Percentiles rank a stretch among this genome's conserved stretches.
Conservation (phyloP, 2,329 filamentous ascomycete genomes). For the Curvularia spicifera region DNA sequence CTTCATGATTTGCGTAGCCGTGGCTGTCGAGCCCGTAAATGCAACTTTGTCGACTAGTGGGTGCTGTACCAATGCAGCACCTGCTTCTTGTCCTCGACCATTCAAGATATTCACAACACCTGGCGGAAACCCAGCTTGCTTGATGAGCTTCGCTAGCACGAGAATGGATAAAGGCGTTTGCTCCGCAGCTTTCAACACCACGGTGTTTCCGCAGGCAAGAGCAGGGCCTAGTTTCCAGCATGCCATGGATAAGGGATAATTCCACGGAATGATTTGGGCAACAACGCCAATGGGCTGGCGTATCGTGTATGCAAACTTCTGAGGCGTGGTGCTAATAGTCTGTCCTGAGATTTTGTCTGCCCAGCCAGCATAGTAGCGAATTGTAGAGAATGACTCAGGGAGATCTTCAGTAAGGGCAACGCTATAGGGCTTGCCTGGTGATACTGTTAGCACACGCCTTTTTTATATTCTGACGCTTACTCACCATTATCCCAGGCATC, state of each 20-base stretch:
- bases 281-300: slow-evolving; percentile 13
- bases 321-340: slow-evolving; percentile 67
- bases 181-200: slow-evolving; percentile 62
- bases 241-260: slow-evolving; percentile 52
- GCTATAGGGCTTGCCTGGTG: slow-evolving; percentile 64
- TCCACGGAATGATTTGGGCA: slow-evolving; percentile 50
- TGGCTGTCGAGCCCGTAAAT: slow-evolving; percentile 75
- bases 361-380: slow-evolving; percentile 77
- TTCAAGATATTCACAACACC: slow-evolving; percentile 53
- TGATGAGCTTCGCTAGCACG: slow-evolving; percentile 58
- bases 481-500: slow-evolving; percentile 73
- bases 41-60: slow-evolving; percentile 74
- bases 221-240: slow-evolving; percentile 63
- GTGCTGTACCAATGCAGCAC: slow-evolving; percentile 68
- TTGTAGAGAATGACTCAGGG: slow-evolving; percentile 56
- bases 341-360: slow-evolving; percentile 78
- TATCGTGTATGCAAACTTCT: slow-evolving; percentile 74
- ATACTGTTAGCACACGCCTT: not conserved
- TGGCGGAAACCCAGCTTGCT: slow-evolving; percentile 64
- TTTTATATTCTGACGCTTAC: not conserved
- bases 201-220: slow-evolving; percentile 60
- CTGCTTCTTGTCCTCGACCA: slow-evolving; percentile 65
- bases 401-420: slow-evolving; percentile 68
- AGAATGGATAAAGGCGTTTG: slow-evolving; percentile 58
- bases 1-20: slow-evolving; percentile 75